Conservation (phyloP, 805 yeast genomes). For the Huiozyma sinensis region DNA sequence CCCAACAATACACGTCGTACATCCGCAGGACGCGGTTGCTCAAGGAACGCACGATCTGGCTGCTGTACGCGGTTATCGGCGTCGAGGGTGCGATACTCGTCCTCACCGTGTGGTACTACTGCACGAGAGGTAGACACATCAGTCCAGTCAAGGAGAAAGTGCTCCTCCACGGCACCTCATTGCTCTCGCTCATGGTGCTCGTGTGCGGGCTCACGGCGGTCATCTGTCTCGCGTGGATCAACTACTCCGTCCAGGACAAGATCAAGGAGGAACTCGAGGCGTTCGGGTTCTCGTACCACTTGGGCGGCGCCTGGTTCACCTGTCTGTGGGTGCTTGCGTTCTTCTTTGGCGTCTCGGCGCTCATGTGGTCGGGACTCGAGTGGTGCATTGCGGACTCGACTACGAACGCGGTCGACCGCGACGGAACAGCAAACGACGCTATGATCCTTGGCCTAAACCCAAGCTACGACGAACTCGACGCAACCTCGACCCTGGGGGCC, state of each 20-base stretch:
- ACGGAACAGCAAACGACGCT: conserved; percentile 1
- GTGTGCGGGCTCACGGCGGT: conserved; percentile 13
- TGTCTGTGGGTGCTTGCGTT: conserved; percentile 15
- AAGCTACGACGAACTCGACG: background rate
- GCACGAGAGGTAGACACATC: conserved; percentile 16
- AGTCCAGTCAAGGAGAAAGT: conserved; percentile 14
- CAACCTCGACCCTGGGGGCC: background rate
- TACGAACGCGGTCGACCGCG: background rate
- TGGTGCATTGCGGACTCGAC: conserved; percentile 22
- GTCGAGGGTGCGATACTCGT: conserved; percentile 8
- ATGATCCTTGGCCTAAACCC: background rate
- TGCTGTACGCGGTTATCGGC: conserved; percentile 10
- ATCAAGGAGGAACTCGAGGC: conserved; percentile 15
- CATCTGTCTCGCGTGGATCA: conserved; percentile 11
- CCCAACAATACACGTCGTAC: conserved; percentile 7
- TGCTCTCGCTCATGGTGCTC: conserved; percentile 14
- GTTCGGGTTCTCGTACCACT: conserved; percentile 20
- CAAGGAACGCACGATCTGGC: conserved; percentile 11
- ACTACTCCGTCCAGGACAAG: conserved; percentile 11
- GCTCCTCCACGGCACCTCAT: conserved; percentile 17
- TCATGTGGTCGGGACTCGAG: conserved; percentile 27
- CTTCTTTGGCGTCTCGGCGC: conserved; percentile 14
- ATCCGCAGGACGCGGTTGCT: conserved; percentile 5
- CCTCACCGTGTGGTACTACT: conserved; percentile 19
- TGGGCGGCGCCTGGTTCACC: conserved; percentile 20